phyloP scores from a whole-genome alignment of 176 grass and related monocot species.

The Tillandsia leiboldiana region DNA sequence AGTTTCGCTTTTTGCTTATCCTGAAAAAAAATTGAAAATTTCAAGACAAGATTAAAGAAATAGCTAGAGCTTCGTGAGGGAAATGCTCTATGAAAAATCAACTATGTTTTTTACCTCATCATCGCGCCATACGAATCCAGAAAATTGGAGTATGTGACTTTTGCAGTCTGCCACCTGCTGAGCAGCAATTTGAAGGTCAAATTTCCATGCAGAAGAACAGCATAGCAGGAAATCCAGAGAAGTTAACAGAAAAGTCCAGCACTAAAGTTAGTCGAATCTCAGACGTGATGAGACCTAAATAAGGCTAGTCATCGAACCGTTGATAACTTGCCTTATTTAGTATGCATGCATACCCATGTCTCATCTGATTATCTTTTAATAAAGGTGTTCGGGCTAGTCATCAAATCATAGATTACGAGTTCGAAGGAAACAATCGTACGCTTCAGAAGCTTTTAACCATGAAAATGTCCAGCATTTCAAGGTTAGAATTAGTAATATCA shows the following conservation, averaged over 20 bases:
- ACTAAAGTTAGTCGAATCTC: neutral
- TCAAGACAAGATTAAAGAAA: neutral
- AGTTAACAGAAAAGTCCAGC: neutral
- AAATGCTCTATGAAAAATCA: no score
- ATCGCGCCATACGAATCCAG: conserved; percentile 32
- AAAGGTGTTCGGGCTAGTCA: no score
- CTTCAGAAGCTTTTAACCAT: no score
- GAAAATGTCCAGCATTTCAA: no score
- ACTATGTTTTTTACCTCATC: conserved; percentile 23
- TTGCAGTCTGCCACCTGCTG: conserved; percentile 34
- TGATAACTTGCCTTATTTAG: neutral
- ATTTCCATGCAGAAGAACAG: neutral
- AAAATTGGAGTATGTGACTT: conserved; percentile 39
- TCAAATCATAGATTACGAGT: no score
- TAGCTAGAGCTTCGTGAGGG: neutral
- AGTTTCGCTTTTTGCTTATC: conserved; percentile 34
- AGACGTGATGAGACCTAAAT: neutral
- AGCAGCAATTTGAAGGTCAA: neutral
- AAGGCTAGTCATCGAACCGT: neutral
- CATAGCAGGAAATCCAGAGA: neutral
- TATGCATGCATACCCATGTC: no score
- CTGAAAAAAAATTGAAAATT: conserved; percentile 23
- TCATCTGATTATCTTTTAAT: no score
- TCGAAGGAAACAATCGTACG: no score
- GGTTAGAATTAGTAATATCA: neutral